Evolutionary conservation across 805 yeast genomes (phyloP), one percentile per base, ranked within the genome.

Genomic region (Blastobotrys muscicola): DNA sequence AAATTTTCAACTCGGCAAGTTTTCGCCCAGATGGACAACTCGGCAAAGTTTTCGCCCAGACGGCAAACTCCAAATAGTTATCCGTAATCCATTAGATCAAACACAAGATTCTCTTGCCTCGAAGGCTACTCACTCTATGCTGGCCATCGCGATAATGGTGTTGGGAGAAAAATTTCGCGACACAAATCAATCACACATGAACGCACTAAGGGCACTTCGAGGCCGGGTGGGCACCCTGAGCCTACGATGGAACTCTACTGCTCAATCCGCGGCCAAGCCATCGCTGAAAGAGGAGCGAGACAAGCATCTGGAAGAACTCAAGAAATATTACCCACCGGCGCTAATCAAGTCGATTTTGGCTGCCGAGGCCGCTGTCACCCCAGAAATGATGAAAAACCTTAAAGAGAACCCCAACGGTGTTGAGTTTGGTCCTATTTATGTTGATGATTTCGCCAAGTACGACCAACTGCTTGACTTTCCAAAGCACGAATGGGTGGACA

Each of bases 241-340:
- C 26, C 41, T 15, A 16, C 34, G 26, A 20, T 20, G 38, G 16
- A 35, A 35, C 26, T 14, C 20, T 16, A 36, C 14, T 38, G 38
- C 26, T 35, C 15, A 13, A 14, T 14, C 15, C 6, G 38, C 9
- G 13, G 41, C 16, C 11, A 26, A 23, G 20, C 32, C 30, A 9
- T 10, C 10, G 37, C 15, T 32, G 23, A 41, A 47, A 35, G 39
- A 46, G 31, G 44, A 47, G 29, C 56, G 62, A 10, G 53, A 54
- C 33, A 46, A 66, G 45, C 86, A 81, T 60, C 53, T 77, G 50
- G 72, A 75, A 37, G 70, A 68, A 50, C 70, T 89, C 52, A 62
- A 76, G 38, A 78, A 86, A 58, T 90, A 80, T 68, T 90, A 90
- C 62, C 77, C 90, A 7, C 85, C 87, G 29, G 82, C 80, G 46